A percentile compares a stretch with the other conserved stretches of the same genome.
Evolutionary conservation across 805 yeast species (phyloP).

Genomic region (Candida insectalens): DNA sequence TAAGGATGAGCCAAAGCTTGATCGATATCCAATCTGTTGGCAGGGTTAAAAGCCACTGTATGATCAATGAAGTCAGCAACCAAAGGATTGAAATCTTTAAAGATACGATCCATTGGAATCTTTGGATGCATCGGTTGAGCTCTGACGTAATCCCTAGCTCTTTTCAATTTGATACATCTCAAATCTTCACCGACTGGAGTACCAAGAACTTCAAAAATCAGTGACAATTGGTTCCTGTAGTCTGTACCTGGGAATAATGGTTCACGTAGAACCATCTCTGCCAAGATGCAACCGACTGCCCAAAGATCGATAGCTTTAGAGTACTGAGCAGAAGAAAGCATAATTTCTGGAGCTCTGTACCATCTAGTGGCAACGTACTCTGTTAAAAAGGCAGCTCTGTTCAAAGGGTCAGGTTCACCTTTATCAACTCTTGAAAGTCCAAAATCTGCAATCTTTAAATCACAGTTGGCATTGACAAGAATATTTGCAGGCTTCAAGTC

Average conservation of each 20-base stretch:
- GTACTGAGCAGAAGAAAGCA: constrained; percentile 64
- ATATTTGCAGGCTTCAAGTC: constrained; percentile 72
- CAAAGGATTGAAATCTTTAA: constrained; percentile 38
- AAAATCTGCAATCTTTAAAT: constrained; percentile 70
- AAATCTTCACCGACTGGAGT: constrained; percentile 69
- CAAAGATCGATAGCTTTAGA: constrained; percentile 72
- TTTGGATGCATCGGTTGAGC: constrained; percentile 40
- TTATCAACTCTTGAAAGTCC: constrained; percentile 57
- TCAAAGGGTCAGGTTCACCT: constrained; percentile 23
- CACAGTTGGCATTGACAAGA: constrained; percentile 59
- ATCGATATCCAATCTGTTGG: constrained; percentile 69
- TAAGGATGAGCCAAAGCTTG: constrained; percentile 82
- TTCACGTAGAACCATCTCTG: constrained; percentile 51
- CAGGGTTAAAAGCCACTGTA: constrained; percentile 75
- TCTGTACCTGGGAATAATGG: constrained; percentile 74
- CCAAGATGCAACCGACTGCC: constrained; percentile 74
- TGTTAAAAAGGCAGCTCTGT: constrained; percentile 38
- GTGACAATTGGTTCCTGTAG: constrained; percentile 55
- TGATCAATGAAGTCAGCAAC: constrained; percentile 57
- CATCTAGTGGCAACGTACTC: constrained; percentile 81
- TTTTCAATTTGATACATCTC: constrained; percentile 59
- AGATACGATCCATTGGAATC: constrained; percentile 40
- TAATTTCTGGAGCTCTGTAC: constrained; percentile 80
- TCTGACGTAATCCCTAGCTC: constrained; percentile 71
- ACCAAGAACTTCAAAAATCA: constrained; percentile 62